These are phyloP conservation scores for Hansenula lynferdii DNA, from an alignment of 1,139 yeast genomes.

Conservation along the genomic window DNA sequence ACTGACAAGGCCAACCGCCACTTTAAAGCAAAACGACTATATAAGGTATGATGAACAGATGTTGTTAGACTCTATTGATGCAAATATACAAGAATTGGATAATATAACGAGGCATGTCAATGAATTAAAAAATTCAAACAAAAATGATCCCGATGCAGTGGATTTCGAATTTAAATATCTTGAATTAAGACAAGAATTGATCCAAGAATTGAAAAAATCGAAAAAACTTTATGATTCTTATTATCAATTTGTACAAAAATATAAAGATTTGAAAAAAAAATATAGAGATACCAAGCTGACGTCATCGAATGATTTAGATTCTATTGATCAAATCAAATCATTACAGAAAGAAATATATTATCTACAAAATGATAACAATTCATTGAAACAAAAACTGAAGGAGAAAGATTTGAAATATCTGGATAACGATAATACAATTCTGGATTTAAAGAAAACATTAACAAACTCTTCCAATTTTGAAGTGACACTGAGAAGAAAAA, in stretches of 20 bases:
- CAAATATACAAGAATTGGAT: conserved; percentile 23
- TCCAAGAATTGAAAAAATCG: conserved; percentile 26
- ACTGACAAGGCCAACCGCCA: conserved; percentile 3
- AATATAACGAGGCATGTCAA: conserved; percentile 15
- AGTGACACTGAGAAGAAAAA: conserved; percentile 15
- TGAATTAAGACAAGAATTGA: conserved; percentile 29
- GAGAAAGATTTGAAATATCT: conserved; percentile 5
- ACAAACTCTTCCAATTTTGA: conserved; percentile 16
- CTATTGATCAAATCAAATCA: neutral
- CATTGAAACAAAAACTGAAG: conserved; percentile 9
- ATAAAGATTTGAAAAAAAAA: conserved; percentile 32
- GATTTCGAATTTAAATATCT: conserved; percentile 25
- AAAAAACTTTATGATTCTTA: conserved; percentile 32
- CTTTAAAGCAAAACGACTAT: conserved; percentile 4
- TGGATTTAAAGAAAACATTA: conserved; percentile 10
- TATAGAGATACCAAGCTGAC: conserved; percentile 7
- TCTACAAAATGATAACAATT: conserved; percentile 12
- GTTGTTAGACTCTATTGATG: conserved; percentile 16
- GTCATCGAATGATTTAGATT: conserved; percentile 1
- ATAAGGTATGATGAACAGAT: conserved; percentile 8
- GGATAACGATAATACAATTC: conserved; percentile 10
- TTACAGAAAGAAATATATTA: conserved; percentile 8
- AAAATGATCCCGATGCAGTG: conserved; percentile 14
- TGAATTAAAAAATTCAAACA: conserved; percentile 14
- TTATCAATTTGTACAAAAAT: conserved; percentile 37